Percentiles rank a stretch among this genome's conserved stretches.
These are phyloP conservation scores for Ziziphus jujuba DNA, from an alignment of 306 rosid genomes.

Conservation along the genomic window DNA sequence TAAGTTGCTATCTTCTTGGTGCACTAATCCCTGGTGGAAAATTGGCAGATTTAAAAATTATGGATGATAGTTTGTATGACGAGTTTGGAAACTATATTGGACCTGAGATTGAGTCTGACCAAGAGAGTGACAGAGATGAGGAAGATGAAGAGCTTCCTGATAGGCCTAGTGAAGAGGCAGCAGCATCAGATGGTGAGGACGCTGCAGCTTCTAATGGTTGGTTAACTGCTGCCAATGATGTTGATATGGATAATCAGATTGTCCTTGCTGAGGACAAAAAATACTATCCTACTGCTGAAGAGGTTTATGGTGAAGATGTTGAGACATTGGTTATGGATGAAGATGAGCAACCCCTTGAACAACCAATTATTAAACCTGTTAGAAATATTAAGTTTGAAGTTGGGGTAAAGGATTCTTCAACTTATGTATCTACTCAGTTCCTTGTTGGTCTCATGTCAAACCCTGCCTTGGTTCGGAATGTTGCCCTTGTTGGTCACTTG, in stretches of 20 bases:
- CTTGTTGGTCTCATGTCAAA: conserved; percentile 92
- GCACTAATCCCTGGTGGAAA: neutral
- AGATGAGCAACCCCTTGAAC: conserved; percentile 84
- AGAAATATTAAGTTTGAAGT: conserved; percentile 82
- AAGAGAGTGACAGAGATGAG: conserved; percentile 73
- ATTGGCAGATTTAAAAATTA: conserved; percentile 33
- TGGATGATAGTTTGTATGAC: conserved; percentile 95
- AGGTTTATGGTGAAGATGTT: conserved; percentile 93
- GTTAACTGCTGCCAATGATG: conserved; percentile 63
- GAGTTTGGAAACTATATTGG: conserved; percentile 99
- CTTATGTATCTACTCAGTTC: conserved; percentile 78
- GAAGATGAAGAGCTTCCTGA: conserved; percentile 64
- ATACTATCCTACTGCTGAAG: conserved; percentile 93
- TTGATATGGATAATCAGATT: conserved; percentile 82
- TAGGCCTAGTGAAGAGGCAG: conserved; percentile 44
- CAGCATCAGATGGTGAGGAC: conserved; percentile 61
- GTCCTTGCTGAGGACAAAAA: conserved; percentile 96
- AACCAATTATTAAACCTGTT: conserved; percentile 78
- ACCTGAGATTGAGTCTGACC: conserved; percentile 92
- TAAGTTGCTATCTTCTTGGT: neutral
- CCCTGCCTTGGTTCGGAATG: conserved; percentile 74
- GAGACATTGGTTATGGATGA: conserved; percentile 98
- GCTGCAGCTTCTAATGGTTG: conserved; percentile 58
- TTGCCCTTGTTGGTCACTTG: conserved; percentile 87
- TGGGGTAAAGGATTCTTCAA: conserved; percentile 94